Evolutionary conservation across 257 asterid species (phyloP), one percentile per base, ranked within the genome.

Genomic region (Mitragyna speciosa): DNA sequence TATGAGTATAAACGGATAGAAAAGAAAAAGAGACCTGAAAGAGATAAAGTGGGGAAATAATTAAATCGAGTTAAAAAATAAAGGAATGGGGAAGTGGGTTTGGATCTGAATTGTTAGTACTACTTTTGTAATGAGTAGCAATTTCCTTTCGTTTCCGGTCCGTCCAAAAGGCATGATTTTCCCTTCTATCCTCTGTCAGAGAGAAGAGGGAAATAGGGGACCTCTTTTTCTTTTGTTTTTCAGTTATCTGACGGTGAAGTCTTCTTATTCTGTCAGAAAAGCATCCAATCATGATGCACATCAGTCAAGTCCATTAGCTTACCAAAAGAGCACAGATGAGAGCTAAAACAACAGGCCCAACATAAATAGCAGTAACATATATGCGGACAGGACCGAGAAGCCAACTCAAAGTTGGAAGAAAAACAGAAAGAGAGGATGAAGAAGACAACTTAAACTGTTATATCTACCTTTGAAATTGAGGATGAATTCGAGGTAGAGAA

Each of bases 301-400:
- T 64, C 68, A 28, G 43, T 33, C 48, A 73, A 45, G 73, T 20
- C 51, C 31, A 17, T 71, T 41, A 8, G 82, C 95, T 91, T 85
- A 95, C 99, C 97, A 85, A 69, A 80, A 93, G 98, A 73, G 98
- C 98, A 87, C 95, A 94, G 70, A 94, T 88, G 76, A 96, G 97
- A 85, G 99, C 98, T 73, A 94, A 63, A 56, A 90, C 76, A 73
- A 91, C 97, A 82, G 92, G 88, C 22, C 96, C 98, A 9, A 78
- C 79, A 76, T 94, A 96, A 70, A 96, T 80, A 61, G 90, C 86
- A 6, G 97, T 91, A 59, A 98, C 97, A 82, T 91, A 92, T 76
- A 89, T 48, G 49, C 99, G 94, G 33, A 72, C 92, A 80, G 91
- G 91, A 88, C 94, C 99, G 81, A 94, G 51, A n/a, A n/a, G n/a